Evolutionary conservation across 2,329 filamentous ascomycete species (phyloP).

Genomic region (Nothophaeocryptopus gaeumannii): DNA sequence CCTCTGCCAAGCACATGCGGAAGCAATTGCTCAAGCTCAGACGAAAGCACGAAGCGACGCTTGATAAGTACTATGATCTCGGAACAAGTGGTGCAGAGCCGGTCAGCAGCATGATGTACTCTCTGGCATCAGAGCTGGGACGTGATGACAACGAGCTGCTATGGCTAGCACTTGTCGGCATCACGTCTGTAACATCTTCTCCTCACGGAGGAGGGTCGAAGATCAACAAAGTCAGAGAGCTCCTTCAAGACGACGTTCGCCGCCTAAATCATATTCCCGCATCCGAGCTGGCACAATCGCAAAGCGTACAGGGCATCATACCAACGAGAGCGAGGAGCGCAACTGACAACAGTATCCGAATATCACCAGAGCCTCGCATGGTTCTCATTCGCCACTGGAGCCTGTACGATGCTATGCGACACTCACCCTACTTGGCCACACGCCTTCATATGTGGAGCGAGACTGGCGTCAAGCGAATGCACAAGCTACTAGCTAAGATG

Average conservation of each 20-base stretch:
- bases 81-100: constrained; percentile 93
- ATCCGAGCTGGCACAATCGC: constrained; percentile 49
- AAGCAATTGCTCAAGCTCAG: constrained; percentile 72
- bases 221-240: constrained; percentile 70
- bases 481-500: constrained; percentile 97
- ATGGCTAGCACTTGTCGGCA: constrained; percentile 92
- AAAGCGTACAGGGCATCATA: constrained; percentile 75
- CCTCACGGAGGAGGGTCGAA: constrained; percentile 65
- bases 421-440: constrained; percentile 91
- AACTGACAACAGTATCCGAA: constrained; percentile 84
- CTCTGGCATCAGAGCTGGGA: constrained; percentile 87
- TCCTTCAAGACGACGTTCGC: constrained; percentile 88
- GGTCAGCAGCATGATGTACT: constrained; percentile 91
- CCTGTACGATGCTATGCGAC: constrained; percentile 96
- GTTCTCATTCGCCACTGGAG: constrained; percentile 94
- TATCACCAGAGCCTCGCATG: constrained; percentile 92
- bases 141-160: constrained; percentile 95
- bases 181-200: constrained; percentile 85
- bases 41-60: constrained; percentile 69
- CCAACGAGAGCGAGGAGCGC: constrained; percentile 84
- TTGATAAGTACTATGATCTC: constrained; percentile 79
- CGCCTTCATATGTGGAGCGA: constrained; percentile 94
- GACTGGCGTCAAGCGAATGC: constrained; percentile 77
- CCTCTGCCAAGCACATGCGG: constrained; percentile 69
- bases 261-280: constrained; percentile 79